Evolutionary conservation across 1,139 yeast species (phyloP).

Genomic region (Scheffersomyces segobiensis): DNA sequence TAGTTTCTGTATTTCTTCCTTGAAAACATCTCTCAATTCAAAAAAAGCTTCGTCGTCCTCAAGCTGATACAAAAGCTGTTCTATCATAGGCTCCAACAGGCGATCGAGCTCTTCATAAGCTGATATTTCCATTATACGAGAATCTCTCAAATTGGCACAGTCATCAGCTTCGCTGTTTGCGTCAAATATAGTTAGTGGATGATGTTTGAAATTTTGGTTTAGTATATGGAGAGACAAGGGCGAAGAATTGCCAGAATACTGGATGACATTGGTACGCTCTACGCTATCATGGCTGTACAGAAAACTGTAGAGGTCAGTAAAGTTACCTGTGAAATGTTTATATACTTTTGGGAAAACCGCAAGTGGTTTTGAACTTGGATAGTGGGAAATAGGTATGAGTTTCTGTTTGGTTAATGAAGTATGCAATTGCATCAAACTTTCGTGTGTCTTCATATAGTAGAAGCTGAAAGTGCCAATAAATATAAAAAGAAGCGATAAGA

Average conservation of each 20-base stretch:
- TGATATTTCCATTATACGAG: background rate
- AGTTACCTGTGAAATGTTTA: background rate
- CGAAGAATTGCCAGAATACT: background rate
- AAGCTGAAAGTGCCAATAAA: background rate
- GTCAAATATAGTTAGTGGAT: background rate
- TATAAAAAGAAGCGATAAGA: background rate
- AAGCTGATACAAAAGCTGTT: background rate
- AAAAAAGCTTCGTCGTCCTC: background rate
- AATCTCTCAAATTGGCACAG: background rate
- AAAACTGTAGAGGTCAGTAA: background rate
- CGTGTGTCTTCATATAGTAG: background rate
- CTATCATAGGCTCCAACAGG: background rate
- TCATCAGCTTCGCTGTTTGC: background rate
- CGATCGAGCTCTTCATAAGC: background rate
- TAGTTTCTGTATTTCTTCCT: background rate
- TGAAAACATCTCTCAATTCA: slow-evolving; percentile 1
- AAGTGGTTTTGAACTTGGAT: background rate
- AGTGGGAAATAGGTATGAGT: background rate
- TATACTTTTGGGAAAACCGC: background rate
- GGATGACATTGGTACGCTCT: background rate
- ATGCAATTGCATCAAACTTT: background rate
- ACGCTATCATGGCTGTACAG: background rate
- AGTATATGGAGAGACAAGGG: background rate
- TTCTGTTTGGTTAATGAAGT: background rate
- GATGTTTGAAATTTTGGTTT: background rate